A percentile compares a stretch with the other conserved stretches of the same genome.
Conservation (phyloP, 768 basidiomycete species). For the Boletus subparvulus region DNA sequence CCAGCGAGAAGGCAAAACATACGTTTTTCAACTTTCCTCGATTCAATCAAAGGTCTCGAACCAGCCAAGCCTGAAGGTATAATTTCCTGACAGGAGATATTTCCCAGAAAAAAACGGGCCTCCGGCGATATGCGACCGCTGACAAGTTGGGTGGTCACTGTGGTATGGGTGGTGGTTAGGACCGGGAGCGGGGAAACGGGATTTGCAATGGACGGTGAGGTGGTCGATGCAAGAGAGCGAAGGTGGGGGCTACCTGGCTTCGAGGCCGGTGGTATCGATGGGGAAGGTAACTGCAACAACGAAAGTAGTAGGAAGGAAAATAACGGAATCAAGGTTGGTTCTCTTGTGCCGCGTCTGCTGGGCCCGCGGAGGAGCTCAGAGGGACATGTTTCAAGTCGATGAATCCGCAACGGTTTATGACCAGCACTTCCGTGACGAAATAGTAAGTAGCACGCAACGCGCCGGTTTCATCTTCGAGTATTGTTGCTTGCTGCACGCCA, state of each 20-base stretch:
- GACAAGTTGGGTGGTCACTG: no score
- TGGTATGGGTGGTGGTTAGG: neutral
- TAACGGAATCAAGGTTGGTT: neutral
- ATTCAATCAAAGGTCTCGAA: neutral
- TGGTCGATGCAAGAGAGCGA: neutral
- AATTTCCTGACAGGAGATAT: no score
- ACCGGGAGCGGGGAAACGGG: neutral
- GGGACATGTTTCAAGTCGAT: neutral
- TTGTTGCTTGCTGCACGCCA: neutral
- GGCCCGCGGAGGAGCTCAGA: neutral
- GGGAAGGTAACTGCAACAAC: neutral
- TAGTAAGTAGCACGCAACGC: neutral
- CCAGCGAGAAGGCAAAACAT: neutral
- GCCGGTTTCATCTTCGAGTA: neutral
- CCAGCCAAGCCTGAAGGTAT: neutral
- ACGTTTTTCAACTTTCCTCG: conserved; percentile 1
- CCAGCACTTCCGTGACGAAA: conserved; percentile 6
- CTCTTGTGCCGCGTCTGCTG: neutral
- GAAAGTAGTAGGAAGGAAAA: neutral
- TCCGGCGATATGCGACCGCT: neutral
- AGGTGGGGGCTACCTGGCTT: neutral
- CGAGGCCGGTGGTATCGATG: neutral
- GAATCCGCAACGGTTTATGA: conserved; percentile 1
- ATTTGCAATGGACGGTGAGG: neutral
- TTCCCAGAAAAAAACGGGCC: no score